These are phyloP conservation scores for Saccharomycopsis malanga DNA, from an alignment of 805 yeast genomes.

Conservation along the genomic window DNA sequence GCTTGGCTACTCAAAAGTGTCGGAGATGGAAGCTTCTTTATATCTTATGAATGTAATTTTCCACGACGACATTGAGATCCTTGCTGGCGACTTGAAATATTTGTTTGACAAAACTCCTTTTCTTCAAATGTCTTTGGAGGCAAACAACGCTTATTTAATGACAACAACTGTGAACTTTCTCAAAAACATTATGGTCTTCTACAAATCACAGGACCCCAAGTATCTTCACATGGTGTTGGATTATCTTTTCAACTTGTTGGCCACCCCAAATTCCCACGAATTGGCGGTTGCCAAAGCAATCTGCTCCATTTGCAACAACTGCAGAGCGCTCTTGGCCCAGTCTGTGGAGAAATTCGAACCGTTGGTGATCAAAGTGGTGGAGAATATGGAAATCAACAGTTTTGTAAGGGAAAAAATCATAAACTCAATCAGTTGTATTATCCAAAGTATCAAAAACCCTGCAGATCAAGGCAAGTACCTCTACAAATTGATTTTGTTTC, in stretches of 20 bases:
- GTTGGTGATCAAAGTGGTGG: slow-evolving; percentile 42
- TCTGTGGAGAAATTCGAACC: slow-evolving; percentile 44
- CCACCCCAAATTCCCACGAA: slow-evolving; percentile 2
- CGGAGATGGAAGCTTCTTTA: slow-evolving; percentile 49
- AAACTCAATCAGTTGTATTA: slow-evolving; percentile 55
- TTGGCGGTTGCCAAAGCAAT: slow-evolving; percentile 36
- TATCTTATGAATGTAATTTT: slow-evolving; percentile 52
- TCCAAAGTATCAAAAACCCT: slow-evolving; percentile 48
- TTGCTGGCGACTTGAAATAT: neutral
- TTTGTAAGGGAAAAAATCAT: slow-evolving; percentile 53
- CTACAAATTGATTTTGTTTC: slow-evolving; percentile 29
- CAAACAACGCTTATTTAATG: slow-evolving; percentile 28
- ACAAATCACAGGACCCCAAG: slow-evolving; percentile 39
- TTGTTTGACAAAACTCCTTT: slow-evolving; percentile 27
- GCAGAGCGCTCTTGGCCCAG: slow-evolving; percentile 35
- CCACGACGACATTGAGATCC: slow-evolving; percentile 24
- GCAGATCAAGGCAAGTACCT: slow-evolving; percentile 34
- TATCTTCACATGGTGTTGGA: slow-evolving; percentile 48
- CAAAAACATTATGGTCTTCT: slow-evolving; percentile 54
- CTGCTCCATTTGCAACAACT: slow-evolving; percentile 48
- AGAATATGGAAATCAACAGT: slow-evolving; percentile 33
- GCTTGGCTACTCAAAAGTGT: slow-evolving; percentile 3
- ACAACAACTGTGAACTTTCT: slow-evolving; percentile 51
- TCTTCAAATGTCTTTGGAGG: slow-evolving; percentile 23
- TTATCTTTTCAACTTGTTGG: slow-evolving; percentile 41